Evolutionary conservation across 1,139 yeast genomes (phyloP), one percentile per base, ranked within the genome.

Genomic region (Blastobotrys persicus): DNA sequence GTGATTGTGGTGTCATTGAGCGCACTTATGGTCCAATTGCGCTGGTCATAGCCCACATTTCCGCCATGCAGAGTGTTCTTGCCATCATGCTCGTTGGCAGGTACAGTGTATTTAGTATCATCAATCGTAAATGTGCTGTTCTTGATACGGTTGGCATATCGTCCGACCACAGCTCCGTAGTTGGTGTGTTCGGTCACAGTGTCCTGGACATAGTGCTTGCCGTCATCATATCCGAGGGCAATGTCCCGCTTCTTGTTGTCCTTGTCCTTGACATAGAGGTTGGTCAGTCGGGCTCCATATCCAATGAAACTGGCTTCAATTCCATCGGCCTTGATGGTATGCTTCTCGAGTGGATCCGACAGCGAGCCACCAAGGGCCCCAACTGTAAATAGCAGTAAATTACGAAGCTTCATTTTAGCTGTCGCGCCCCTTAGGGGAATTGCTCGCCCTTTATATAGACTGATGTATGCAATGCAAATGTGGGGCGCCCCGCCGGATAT

Each of bases 161-260:
- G 70, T 12, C 84, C 84, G 23, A 79, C 74, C n/a, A 81, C 77
- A 31, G 82, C 75, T 33, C 83, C 84, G 54, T 77, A 72, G 58
- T 69, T 78, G 16, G 80, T 79, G 58, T 76, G 74, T 19, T 68
- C 59, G 9, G 61, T 40, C 7, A 20, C 39, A 2, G 52, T 51
- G 38, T 51, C 54, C 11, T 51, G 40, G 38, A 51, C 47, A 23
- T 51, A 51, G 4, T 43, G 41, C 13, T 34, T 28, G 13, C 50
- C 49, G 9, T 32, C 31, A 34, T 51, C 54, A 19, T 48, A 46
- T 2, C 54, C 54, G 14, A 51, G 39, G 23, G 37, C 51, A 16
- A 51, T 41, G 42, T 51, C 54, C 34, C 43, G 50, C 31, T 34
- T 34, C 13, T 44, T 31, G 9, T 50, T 45, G 12, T 51, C 31